Conservation (phyloP, 2,329 filamentous ascomycete species). For the Simplicillium aogashimaense region DNA sequence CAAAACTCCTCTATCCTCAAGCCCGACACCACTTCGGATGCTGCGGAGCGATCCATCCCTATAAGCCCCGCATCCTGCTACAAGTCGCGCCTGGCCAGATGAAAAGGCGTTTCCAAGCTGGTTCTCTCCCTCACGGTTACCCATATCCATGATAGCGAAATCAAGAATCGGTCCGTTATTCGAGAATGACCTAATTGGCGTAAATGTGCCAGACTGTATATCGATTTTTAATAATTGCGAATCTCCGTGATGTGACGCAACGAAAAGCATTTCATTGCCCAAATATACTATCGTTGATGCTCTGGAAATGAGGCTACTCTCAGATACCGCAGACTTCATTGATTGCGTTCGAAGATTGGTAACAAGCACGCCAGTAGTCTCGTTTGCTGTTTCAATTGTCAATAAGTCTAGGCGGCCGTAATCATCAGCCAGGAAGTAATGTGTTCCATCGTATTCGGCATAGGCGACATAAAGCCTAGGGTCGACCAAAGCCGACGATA, state of each 20-base stretch:
- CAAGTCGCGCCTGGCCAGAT: constrained; percentile 85
- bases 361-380: constrained; percentile 57
- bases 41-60: constrained; percentile 82
- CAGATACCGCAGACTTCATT: constrained; percentile 17
- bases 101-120: constrained; percentile 80
- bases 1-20: constrained; percentile 77
- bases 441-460: constrained; percentile 71
- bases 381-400: constrained; percentile 60
- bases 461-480: constrained; percentile 86
- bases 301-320: constrained; percentile 47
- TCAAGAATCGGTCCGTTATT: constrained; percentile 92
- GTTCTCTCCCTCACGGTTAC: constrained; percentile 67
- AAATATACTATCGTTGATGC: constrained; percentile 74
- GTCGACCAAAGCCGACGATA: constrained; percentile 57
- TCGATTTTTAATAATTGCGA: constrained; percentile 67
- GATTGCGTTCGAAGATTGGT: constrained; percentile 58
- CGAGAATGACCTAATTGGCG: constrained; percentile 55
- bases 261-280: constrained; percentile 62
- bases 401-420: constrained; percentile 82
- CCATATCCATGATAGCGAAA: constrained; percentile 94
- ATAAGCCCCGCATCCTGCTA: constrained; percentile 85
- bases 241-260: constrained; percentile 89
- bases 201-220: constrained; percentile 32
- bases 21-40: constrained; percentile 84
- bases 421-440: constrained; percentile 86